Conservation (phyloP, 257 asterid species). For the Misopates orontium region DNA sequence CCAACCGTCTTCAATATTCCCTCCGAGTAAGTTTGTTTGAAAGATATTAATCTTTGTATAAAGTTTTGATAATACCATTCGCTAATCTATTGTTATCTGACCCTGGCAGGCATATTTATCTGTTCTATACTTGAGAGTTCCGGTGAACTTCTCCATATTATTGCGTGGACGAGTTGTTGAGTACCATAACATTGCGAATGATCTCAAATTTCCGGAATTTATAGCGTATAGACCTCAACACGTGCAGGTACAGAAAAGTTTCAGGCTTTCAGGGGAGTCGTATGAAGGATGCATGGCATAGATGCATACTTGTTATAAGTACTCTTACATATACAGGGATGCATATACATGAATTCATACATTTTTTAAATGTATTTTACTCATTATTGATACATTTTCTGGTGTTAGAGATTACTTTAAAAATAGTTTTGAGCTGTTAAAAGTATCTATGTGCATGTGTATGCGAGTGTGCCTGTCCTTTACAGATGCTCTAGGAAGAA, state of each 20-base stretch:
- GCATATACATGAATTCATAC: slow-evolving; percentile 17
- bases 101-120: slow-evolving; percentile 81
- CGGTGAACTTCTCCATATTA: slow-evolving; percentile 55
- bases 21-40: slow-evolving; percentile 69
- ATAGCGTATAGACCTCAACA: slow-evolving; percentile 73
- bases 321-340: slow-evolving; percentile 4
- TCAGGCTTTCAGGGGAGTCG: slow-evolving; percentile 14
- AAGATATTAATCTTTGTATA: slow-evolving; percentile 15
- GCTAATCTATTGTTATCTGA: slow-evolving; percentile 28
- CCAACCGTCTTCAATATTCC: slow-evolving; percentile 73
- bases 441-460: background rate
- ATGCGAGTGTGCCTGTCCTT: background rate
- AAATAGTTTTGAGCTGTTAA: background rate
- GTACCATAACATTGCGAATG: slow-evolving; percentile 70
- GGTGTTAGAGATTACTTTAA: background rate
- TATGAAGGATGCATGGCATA: slow-evolving; percentile 1
- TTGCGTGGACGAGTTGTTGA: slow-evolving; percentile 70
- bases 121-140: slow-evolving; percentile 63
- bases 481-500: slow-evolving; percentile 6
- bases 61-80: slow-evolving; percentile 4
- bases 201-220: slow-evolving; percentile 75
- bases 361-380: background rate
- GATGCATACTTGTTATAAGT: slow-evolving; percentile 1
- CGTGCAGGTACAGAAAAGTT: slow-evolving; percentile 48
- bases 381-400: background rate